Base-by-base conservation (phyloP, 352 stramenopile genomes). In the Phytophthora fragariaefolia region DNA sequence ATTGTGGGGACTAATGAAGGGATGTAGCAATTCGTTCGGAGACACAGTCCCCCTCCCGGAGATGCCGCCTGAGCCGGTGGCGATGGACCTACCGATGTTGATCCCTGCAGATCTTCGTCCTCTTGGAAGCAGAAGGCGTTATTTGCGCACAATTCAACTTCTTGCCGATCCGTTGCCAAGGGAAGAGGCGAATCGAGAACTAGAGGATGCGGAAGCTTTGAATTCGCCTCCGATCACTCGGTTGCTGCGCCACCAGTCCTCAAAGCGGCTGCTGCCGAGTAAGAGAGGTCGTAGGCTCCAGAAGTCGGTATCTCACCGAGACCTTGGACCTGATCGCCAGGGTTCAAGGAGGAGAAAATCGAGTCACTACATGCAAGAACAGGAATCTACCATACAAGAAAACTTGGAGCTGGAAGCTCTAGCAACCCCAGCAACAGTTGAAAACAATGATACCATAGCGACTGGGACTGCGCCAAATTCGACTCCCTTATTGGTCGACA, bases 111-210 rank as follows among this genome's bases (percentile, higher is more conserved):
- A 91, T 2, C 70, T 91, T 34, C 76, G 80, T 1, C 83, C 83
- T 6, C 66, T 90, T 6, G 58, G 76, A 20, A 46, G 61, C 32
- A 85, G 74, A 60, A 58, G 59, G 2, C 73, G 80, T 3, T 91
- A 92, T 48, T 47, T 92, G 7, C 78, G 83, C 38, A 89, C 83
- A 0, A 76, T 92, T 59, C 83, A 91, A 58, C 71, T 92, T 38
- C 71, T 85, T n/a, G 48, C 55, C 13, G 72, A 78, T 15, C 49
- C 67, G 3, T 20, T 66, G 4, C 58, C 48, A 23, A 52, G 59
- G 6, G 40, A 65, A 17, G 57, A 63, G 6, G 47, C 8, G 4
- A 36, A 24, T n/a, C 55, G 28, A 47, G 55, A 75, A 47, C n/a
- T 56, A 3, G 54, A 71, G 12, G 15, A 45, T 13, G 23, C 13